Evolutionary conservation across 106 monocot genomes (phyloP), one percentile per base, ranked within the genome.

Genomic region (Dendrobium officinale): DNA sequence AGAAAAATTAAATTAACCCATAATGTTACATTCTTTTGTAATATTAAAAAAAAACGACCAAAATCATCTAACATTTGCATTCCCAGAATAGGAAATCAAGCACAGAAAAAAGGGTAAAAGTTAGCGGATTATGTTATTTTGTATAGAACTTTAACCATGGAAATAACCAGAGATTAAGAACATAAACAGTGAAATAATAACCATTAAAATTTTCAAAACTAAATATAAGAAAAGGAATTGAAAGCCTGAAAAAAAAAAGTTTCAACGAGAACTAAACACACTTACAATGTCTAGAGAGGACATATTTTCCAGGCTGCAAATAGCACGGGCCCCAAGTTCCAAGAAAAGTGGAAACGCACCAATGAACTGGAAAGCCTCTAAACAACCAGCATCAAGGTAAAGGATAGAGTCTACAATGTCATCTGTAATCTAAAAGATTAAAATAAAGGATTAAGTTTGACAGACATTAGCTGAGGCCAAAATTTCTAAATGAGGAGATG

Each of bases 231-330:
- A 45, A 51, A 70, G 4, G 33, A 11, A 33, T 37, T 70, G 11
- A 70, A 11, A 70, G 4, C 31, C 37, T 70, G 70, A 15, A 20
- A 70, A 11, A 70, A 70, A 10, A 11, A 45, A 7, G 9, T 45
- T 37, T 37, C 70, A 70, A 37, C 70, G 24, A 16, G 29, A 70
- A 70, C 37, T 61, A 42, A 42, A 41, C 9, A 80, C 18, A 82
- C 90, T 92, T 81, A 99, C 98, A 88, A 78, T 77, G 68, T 99
- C 98, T 49, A 95, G 83, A 74, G 94, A 64, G 43, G 95, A 87
- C 81, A 91, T 81, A 72, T 88, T 88, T 73, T 99, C 98, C 79
- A 99, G 84, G 87, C 91, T 91, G 80, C 95, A 95, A 40, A 99
- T 80, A 7, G 95, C 77, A 67, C 81, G 92, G 27, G 78, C 92